Base-by-base conservation (phyloP, 192 early-diverging fungal genomes). In the Phycomyces blakesleeanus region DNA sequence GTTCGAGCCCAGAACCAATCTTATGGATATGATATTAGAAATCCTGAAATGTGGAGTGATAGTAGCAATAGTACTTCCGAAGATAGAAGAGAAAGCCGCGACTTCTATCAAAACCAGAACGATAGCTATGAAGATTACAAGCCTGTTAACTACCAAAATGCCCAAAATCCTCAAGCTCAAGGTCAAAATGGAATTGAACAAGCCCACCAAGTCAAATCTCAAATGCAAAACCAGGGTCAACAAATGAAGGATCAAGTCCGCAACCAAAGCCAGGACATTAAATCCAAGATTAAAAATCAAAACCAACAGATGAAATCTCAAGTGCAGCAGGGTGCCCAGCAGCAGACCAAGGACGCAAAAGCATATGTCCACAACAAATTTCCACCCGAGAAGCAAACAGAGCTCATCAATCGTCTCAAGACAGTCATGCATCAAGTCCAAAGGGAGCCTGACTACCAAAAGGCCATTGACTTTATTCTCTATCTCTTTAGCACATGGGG, bases 391-490 rank as follows among this genome's bases (percentile, higher is more conserved):
- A 72, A 55, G 34, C 70, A 66, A 27, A 22, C 57, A 21, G 67
- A 22, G 7, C 29, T 79, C 3, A 59, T 76, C 21, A 59, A 71
- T 41, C 65, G 74, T 34, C 68, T 79, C 21, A 73, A 73, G 39
- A 21, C 16, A 0, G 56, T 67, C 14, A 1, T 79, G 14, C 57
- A 53, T 1, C 71, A 79, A 64, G 64, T 79, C 18, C 77, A 79
- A 44, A 57, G 61, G 8, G 55, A 79, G 1, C 61, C 74, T 20
- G 67, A 76, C 50, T 79, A 79, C 39, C 77, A 79, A 50, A 24
- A 56, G 3, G 63, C 77, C 12, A 71, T 76, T 29, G 63, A 67
- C 15, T 71, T 71, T 3, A 51, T 76, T 14, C 55, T 76, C 24
- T 22, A 59, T 10, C 25, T 74, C 21, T 37, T 65, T n/a, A 69